Evolutionary conservation across 371 early-diverging fungal species (phyloP).

Genomic region (Nematocida parisii): DNA sequence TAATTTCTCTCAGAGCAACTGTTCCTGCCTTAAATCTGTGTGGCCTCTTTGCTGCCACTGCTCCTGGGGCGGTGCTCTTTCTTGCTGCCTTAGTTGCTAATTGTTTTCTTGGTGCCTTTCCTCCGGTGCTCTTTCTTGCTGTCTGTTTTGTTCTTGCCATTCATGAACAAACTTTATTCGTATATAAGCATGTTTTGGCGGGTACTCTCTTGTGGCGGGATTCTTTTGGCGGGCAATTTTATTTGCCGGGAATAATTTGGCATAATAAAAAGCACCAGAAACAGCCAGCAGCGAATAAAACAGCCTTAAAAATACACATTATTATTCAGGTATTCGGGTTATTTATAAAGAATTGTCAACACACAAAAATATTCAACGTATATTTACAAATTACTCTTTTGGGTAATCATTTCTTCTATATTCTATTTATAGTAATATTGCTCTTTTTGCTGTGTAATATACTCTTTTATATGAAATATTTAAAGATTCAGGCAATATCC

Average conservation of each 20-base stretch:
- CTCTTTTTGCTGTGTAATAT: too few relatives aligned
- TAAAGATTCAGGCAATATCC: too few relatives aligned
- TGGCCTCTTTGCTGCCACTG: conserved; percentile 75
- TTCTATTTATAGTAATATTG: too few relatives aligned
- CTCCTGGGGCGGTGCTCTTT: conserved; percentile 75
- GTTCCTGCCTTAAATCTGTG: conserved; percentile 78
- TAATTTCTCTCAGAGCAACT: conserved; percentile 88
- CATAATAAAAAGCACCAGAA: too few relatives aligned
- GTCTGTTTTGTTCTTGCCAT: conserved; percentile 97
- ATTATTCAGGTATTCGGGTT: too few relatives aligned
- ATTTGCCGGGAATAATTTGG: background rate
- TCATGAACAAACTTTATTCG: conserved; percentile 43
- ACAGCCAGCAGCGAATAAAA: too few relatives aligned
- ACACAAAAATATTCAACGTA: too few relatives aligned
- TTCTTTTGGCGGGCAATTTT: background rate
- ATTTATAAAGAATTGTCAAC: too few relatives aligned
- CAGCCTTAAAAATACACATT: too few relatives aligned
- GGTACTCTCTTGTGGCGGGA: background rate
- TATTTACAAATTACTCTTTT: too few relatives aligned
- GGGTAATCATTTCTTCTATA: too few relatives aligned
- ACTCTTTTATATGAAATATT: too few relatives aligned
- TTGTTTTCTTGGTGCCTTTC: conserved; percentile 92
- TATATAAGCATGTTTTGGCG: conserved; percentile 59
- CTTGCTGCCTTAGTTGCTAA: conserved; percentile 91
- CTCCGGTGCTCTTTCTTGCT: conserved; percentile 95